Conservation (phyloP, 495 filamentous ascomycete genomes). For the Annulohypoxylon stygium region DNA sequence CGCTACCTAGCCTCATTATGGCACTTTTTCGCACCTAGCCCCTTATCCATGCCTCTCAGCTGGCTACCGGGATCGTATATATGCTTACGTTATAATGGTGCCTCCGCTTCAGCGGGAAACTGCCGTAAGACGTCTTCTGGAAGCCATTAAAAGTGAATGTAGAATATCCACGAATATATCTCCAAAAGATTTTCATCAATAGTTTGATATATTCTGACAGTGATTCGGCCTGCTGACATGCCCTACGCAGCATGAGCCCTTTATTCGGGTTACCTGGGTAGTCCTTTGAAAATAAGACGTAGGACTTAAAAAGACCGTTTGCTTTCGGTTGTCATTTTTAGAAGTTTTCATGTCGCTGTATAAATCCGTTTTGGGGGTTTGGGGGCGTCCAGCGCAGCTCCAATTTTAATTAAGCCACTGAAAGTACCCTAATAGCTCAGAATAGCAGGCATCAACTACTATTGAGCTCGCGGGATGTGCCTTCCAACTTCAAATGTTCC, state of each 20-base stretch:
- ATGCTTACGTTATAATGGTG: constrained; percentile 22
- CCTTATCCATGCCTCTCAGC: not conserved
- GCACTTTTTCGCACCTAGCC: not conserved
- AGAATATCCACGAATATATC: too few relatives aligned
- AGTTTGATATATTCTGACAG: constrained; percentile 14
- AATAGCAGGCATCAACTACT: not conserved
- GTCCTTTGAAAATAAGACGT: not conserved
- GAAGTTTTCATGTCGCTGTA: constrained; percentile 15
- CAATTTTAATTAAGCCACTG: constrained; percentile 1
- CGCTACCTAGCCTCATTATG: constrained; percentile 1
- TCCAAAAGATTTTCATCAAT: constrained; percentile 5
- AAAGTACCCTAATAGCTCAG: not conserved
- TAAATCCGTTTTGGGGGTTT: not conserved
- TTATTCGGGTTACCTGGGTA: not conserved
- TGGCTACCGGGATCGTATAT: constrained; percentile 4
- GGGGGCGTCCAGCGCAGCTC: not conserved
- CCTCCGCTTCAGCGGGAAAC: not conserved
- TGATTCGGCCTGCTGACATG: constrained; percentile 4
- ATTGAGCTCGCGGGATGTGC: too few relatives aligned
- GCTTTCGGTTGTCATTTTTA: constrained; percentile 4
- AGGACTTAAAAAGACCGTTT: not conserved
- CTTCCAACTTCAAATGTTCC: too few relatives aligned
- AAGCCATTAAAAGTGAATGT: not conserved
- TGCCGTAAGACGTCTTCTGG: not conserved
- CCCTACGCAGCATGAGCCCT: constrained; percentile 10